Evolutionary conservation across 2,329 filamentous ascomycete genomes (phyloP).

Genomic region (Sclerotinia borealis): DNA sequence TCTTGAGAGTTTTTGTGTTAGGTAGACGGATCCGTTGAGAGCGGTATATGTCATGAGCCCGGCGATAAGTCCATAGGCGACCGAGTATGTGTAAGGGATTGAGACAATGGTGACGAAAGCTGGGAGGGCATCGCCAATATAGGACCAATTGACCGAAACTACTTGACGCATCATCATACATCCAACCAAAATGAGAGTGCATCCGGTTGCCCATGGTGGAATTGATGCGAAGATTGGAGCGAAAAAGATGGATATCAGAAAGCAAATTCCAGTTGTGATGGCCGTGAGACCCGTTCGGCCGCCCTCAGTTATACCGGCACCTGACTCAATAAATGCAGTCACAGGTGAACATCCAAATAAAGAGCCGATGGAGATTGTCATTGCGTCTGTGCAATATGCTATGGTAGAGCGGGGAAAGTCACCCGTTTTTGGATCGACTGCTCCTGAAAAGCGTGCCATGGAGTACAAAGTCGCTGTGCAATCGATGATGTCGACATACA

Average conservation of each 20-base stretch:
- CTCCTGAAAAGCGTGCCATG: slow-evolving; percentile 71
- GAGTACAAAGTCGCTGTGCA: slow-evolving; percentile 72
- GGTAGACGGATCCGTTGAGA: slow-evolving; percentile 47
- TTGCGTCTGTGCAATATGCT: slow-evolving; percentile 67
- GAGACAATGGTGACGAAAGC: slow-evolving; percentile 70
- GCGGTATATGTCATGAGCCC: slow-evolving; percentile 50
- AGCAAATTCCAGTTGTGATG: slow-evolving; percentile 62
- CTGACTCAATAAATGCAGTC: slow-evolving; percentile 70
- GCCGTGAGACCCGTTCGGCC: slow-evolving; percentile 68
- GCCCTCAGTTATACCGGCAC: slow-evolving; percentile 69
- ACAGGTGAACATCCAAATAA: slow-evolving; percentile 65
- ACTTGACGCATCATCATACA: slow-evolving; percentile 74
- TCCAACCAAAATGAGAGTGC: slow-evolving; percentile 66
- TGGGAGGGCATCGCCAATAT: slow-evolving; percentile 68
- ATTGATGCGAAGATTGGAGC: slow-evolving; percentile 72
- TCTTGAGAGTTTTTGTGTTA: slow-evolving; percentile 41
- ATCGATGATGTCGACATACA: slow-evolving; percentile 76
- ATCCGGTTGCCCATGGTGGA: slow-evolving; percentile 71
- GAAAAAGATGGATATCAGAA: slow-evolving; percentile 67
- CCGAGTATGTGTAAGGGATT: slow-evolving; percentile 74
- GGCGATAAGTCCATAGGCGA: slow-evolving; percentile 70
- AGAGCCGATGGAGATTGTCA: slow-evolving; percentile 64
- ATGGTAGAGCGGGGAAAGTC: slow-evolving; percentile 82
- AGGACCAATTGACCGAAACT: slow-evolving; percentile 69
- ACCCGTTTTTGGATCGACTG: slow-evolving; percentile 58